These are phyloP conservation scores for Ambrosia trifida DNA, from an alignment of 129 eudicot species.

Conservation along the genomic window DNA sequence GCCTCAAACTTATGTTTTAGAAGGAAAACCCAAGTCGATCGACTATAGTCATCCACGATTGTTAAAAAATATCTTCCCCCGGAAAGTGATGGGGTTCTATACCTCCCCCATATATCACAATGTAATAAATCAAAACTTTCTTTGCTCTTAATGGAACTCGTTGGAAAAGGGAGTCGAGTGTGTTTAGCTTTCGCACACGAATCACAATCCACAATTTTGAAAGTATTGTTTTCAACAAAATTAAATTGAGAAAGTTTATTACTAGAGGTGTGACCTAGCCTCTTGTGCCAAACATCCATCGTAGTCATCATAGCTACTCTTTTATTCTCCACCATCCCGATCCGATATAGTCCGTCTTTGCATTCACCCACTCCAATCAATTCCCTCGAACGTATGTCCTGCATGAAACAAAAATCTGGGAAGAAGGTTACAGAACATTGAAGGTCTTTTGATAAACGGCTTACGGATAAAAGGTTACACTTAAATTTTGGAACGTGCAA, in stretches of 20 bases:
- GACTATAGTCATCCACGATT: not conserved
- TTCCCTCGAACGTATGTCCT: too few species aligned
- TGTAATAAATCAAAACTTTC: not conserved
- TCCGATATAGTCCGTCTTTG: too few species aligned
- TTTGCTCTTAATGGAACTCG: not conserved
- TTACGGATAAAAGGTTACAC: too few species aligned
- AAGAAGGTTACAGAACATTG: too few species aligned
- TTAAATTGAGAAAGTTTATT: not conserved
- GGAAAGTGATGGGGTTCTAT: not conserved
- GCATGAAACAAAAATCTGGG: too few species aligned
- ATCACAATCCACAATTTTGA: not conserved
- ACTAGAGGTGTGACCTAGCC: not conserved
- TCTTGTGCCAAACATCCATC: not conserved
- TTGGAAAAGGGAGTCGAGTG: not conserved
- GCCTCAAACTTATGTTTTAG: not conserved
- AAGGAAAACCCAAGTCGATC: not conserved
- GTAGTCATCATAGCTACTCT: not conserved
- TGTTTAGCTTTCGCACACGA: not conserved
- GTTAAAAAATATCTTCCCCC: not conserved
- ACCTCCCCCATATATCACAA: not conserved
- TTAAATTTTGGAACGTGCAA: too few species aligned
- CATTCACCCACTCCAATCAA: too few species aligned
- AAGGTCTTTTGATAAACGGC: too few species aligned
- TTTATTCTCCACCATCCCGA: too few species aligned
- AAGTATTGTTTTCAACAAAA: not conserved